These are phyloP conservation scores for Alopecurus myosuroides DNA, from an alignment of 176 grass and related monocot species.

Conservation along the genomic window DNA sequence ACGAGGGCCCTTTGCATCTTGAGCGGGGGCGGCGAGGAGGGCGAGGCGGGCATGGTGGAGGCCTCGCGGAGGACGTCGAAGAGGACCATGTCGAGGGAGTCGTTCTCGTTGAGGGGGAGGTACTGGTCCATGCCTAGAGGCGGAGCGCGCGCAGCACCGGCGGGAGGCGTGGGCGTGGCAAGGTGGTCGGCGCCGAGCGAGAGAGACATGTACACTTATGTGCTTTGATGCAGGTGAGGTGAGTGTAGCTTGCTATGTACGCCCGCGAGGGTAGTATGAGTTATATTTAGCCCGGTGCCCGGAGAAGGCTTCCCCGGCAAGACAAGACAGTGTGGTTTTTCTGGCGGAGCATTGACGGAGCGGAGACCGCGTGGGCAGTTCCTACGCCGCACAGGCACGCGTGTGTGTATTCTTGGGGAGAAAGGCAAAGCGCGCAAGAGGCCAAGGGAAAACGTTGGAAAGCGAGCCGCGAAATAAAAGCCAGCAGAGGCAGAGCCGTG, in stretches of 20 bases:
- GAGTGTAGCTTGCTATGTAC: background rate
- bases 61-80: slow-evolving; percentile 85
- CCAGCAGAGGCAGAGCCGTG: background rate
- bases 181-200: background rate
- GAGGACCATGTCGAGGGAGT: slow-evolving; percentile 95
- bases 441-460: background rate
- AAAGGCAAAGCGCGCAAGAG: background rate
- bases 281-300: background rate
- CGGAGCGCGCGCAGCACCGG: background rate
- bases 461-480: background rate
- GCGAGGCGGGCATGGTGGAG: slow-evolving; percentile 11
- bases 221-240: background rate
- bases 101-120: slow-evolving; percentile 89
- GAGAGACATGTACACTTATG: background rate
- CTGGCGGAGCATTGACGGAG: background rate
- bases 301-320: background rate
- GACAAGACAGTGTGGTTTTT: background rate
- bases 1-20: background rate
- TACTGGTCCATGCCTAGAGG: background rate
- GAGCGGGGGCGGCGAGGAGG: background rate
- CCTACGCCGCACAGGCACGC: background rate
- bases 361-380: slow-evolving; percentile 4
- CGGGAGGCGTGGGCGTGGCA: background rate
- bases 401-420: background rate
- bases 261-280: background rate